phyloP scores from a whole-genome alignment of 2,329 filamentous ascomycete genomes.

The Geoglossum cookeanum region DNA sequence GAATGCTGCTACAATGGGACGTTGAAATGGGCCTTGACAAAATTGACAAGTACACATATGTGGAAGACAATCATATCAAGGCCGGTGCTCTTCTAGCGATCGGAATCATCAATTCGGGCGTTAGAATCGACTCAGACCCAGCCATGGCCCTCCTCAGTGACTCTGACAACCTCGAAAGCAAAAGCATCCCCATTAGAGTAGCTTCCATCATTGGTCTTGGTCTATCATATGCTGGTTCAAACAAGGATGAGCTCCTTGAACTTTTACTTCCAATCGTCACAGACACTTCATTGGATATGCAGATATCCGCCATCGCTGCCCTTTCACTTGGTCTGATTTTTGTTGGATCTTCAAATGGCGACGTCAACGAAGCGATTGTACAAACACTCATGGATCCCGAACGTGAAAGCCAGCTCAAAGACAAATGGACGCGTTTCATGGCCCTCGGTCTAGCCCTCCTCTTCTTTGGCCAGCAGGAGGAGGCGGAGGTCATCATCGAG shows the following conservation, averaged over 20 bases:
- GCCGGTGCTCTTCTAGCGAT: conserved; percentile 85
- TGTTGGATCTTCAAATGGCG: conserved; percentile 77
- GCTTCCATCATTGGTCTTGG: conserved; percentile 92
- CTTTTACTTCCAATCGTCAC: conserved; percentile 70
- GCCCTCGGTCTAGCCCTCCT: conserved; percentile 81
- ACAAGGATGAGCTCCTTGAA: conserved; percentile 76
- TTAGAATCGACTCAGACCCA: conserved; percentile 75
- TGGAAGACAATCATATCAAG: conserved; percentile 63
- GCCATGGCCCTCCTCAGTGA: conserved; percentile 75
- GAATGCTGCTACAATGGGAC: conserved; percentile 84
- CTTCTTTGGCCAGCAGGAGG: conserved; percentile 92
- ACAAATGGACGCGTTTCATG: conserved; percentile 97
- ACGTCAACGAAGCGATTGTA: conserved; percentile 82
- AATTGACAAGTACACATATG: conserved; percentile 87
- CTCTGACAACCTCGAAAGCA: conserved; percentile 55
- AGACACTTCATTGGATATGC: conserved; percentile 75
- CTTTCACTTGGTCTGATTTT: conserved; percentile 79
- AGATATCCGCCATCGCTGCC: conserved; percentile 89
- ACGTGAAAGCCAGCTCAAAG: conserved; percentile 71
- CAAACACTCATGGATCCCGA: conserved; percentile 89
- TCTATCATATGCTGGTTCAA: conserved; percentile 82
- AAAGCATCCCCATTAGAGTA: conserved; percentile 58
- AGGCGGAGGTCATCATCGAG: conserved; percentile 95
- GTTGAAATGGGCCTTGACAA: conserved; percentile 81
- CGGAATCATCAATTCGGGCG: conserved; percentile 88